phyloP scores from a whole-genome alignment of 2,329 filamentous ascomycete species.

The Gremmenia infestans region DNA sequence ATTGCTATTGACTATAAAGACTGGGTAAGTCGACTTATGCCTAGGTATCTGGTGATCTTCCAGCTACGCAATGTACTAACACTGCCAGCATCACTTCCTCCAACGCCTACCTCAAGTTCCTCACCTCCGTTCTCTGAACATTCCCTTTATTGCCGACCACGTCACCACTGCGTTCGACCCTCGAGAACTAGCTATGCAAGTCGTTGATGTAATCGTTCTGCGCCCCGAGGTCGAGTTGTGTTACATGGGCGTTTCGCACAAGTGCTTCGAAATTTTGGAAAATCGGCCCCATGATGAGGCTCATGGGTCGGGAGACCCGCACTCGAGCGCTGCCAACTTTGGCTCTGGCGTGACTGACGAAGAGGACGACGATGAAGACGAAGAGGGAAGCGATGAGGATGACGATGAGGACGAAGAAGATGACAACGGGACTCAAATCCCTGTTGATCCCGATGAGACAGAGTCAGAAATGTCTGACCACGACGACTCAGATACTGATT shows the following conservation, averaged over 20 bases:
- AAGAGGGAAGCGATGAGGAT: conserved; percentile 44
- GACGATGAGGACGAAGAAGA: conserved; percentile 39
- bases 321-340: conserved; percentile 31
- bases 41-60: not conserved
- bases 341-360: conserved; percentile 39
- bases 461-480: conserved; percentile 36
- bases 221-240: conserved; percentile 71
- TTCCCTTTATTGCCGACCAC: conserved; percentile 62
- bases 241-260: conserved; percentile 70
- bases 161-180: conserved; percentile 52
- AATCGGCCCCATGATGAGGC: conserved; percentile 43
- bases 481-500: conserved; percentile 46
- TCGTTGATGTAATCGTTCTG: conserved; percentile 73
- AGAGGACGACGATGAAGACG: conserved; percentile 41
- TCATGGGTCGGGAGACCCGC: conserved; percentile 21
- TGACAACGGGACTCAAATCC: conserved; percentile 31
- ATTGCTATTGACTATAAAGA: conserved; percentile 69
- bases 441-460: conserved; percentile 33
- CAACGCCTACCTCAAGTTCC: conserved; percentile 67
- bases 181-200: conserved; percentile 68
- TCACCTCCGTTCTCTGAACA: conserved; percentile 65
- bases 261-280: conserved; percentile 80
- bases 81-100: conserved; percentile 66
- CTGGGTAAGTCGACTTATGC: conserved; percentile 55
- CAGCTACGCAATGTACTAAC: conserved; percentile 8